Base-by-base conservation (phyloP, 2,329 filamentous ascomycete genomes). In the Calonectria leucothoes region DNA sequence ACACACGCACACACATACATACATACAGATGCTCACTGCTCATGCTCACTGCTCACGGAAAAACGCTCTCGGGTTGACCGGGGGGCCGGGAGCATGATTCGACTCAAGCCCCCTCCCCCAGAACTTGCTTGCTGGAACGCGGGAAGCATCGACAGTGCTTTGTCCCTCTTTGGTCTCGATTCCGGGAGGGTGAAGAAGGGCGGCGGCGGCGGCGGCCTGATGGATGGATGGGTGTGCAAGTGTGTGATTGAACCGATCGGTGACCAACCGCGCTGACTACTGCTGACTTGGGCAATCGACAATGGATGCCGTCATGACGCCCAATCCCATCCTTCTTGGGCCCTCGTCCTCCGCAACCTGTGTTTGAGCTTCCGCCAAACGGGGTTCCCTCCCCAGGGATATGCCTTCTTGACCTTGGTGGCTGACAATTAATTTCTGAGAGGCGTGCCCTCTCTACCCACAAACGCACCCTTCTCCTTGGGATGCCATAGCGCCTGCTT, bases 401-500 rank as follows among this genome's bases (percentile, higher is more conserved):
- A 39, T 39, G 55, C 55, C 55, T 61, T 61, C n/a, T n/a, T n/a
- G n/a, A 35, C 55, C 55, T 35, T 61, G 33, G 23, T 61, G 55
- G 55, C 55, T 61, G 55, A 61, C 55, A 61, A 61, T 61, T 61
- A 61, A 61, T 61, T 61, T 61, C 55, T 61, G 55, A 39, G 55
- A 61, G 55, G 55, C 55, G 55, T 61, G 17, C 33, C 55, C 55
- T 39, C 55, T 37, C 14, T 39, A 6, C n/a, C n/a, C n/a, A n/a
- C n/a, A n/a, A n/a, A n/a, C n/a, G n/a, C n/a, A n/a, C n/a, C n/a
- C n/a, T n/a, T 45, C 39, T 45, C 20, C 8, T 45, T 11, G 39
- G 39, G 39, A n/a, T 45, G 20, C 14, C 37, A 15, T 17, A 39
- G 37, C 37, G 31, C 25, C 52, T 57, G 31, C n/a, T n/a, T n/a